Conservation (phyloP, 2,329 filamentous ascomycete genomes). For the Paraconiothyrium brasiliense region DNA sequence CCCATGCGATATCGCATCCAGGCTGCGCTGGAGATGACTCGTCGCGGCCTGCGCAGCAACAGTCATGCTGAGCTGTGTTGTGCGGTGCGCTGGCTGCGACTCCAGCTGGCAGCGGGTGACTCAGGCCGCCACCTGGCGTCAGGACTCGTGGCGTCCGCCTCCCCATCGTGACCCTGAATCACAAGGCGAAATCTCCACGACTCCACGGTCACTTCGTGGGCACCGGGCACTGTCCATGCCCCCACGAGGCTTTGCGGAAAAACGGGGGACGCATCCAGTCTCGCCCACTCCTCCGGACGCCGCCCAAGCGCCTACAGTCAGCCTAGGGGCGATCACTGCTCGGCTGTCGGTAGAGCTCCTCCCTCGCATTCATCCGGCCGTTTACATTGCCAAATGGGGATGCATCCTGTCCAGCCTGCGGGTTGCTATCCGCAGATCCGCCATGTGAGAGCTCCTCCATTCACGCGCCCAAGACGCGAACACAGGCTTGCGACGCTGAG, state of each 20-base stretch:
- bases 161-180: conserved; percentile 17
- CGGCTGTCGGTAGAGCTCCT: conserved; percentile 35
- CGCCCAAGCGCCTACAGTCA: background rate
- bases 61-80: conserved; percentile 20
- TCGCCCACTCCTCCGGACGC: conserved; percentile 11
- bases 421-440: conserved; percentile 36
- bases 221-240: conserved; percentile 10
- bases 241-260: conserved; percentile 15
- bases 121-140: conserved; percentile 19
- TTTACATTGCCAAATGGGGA: conserved; percentile 31
- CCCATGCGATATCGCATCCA: conserved; percentile 32
- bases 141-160: conserved; percentile 7
- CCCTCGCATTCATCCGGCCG: conserved; percentile 34
- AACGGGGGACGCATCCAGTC: conserved; percentile 10
- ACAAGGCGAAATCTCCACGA: conserved; percentile 13
- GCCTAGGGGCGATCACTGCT: conserved; percentile 32
- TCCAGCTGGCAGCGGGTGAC: conserved; percentile 11
- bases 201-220: conserved; percentile 7
- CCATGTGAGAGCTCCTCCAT: conserved; percentile 20
- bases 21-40: conserved; percentile 35
- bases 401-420: conserved; percentile 18
- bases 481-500: conserved; percentile 16
- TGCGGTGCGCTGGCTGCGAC: background rate
- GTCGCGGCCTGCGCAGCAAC: conserved; percentile 30
- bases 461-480: conserved; percentile 8